Base-by-base conservation (phyloP, 2,329 filamentous ascomycete species). In the Xylaria sp. region DNA sequence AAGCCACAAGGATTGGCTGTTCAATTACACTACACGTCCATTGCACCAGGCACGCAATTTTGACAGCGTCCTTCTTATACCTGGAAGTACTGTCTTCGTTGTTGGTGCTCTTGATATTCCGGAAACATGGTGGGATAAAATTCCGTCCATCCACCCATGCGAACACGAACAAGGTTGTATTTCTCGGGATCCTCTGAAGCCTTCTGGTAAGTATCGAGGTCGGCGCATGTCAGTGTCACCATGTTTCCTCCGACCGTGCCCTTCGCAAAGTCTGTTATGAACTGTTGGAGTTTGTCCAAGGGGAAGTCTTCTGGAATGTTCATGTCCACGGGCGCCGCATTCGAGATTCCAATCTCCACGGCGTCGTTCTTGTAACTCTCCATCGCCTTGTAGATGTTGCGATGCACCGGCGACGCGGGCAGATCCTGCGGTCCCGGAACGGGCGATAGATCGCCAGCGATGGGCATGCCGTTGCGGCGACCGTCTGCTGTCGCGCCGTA, bases 221-320 rank as follows among this genome's bases (percentile, higher is more conserved):
- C 71, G 18, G 71, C 72, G 46, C 73, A 75, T 12, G 72, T 72
- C 4, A 75, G 66, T 2, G 72, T 74, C 25, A 75, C 49, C 58
- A 69, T 28, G 25, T 75, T 75, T 1, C 73, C 73, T 1, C 73
- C 73, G 9, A 74, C 69, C 1, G 54, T 62, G 20, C 73, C 72
- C 12, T 67, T 55, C 13, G 73, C 51, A 41, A 68, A 75, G 3
- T 46, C 65, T 13, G 7, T 13, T 39, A 75, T 43, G 64, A 74
- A 73, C 28, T 62, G 9, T 36, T 60, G 20, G 23, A 74, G 65
- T 5, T 51, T 13, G 1, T 66, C 65, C 2, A 74, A 65, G 4
- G 73, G 73, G 65, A 75, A 75, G 46, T 56, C 57, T 57, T 75
- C 73, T 12, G 71, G 64, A 59, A 75, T 75, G 20, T 75, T 75